Evolutionary conservation across 1,284 basidiomycete species (phyloP).

Genomic region (Cryptococcus maquisensis): DNA sequence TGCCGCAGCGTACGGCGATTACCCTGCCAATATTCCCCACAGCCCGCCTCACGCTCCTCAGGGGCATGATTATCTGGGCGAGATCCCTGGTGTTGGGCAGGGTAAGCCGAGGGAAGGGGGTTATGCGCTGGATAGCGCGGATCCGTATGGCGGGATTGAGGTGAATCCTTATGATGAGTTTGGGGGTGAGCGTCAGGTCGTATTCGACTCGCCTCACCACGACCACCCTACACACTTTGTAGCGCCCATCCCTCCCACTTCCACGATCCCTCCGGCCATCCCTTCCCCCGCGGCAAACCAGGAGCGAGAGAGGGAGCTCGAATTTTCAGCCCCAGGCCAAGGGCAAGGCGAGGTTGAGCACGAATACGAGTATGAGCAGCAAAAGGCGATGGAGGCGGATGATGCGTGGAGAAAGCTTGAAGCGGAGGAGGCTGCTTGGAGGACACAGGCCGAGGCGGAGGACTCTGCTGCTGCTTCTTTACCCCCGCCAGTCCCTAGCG

Average conservation of each 20-base stretch:
- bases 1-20: conserved; percentile 38
- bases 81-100: conserved; percentile 10
- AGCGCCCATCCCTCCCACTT: not conserved
- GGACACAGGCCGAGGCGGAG: conserved; percentile 9
- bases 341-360: not conserved
- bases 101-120: conserved; percentile 15
- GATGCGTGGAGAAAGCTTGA: conserved; percentile 19
- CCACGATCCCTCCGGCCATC: not conserved
- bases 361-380: conserved; percentile 45
- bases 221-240: conserved; percentile 10
- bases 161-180: conserved; percentile 25
- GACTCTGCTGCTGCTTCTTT: not conserved
- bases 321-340: not conserved
- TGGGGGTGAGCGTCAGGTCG: conserved; percentile 25
- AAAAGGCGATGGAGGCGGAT: conserved; percentile 30
- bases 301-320: not conserved
- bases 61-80: no score
- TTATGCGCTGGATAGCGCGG: conserved; percentile 17
- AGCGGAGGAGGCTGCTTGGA: conserved; percentile 21
- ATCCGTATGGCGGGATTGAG: conserved; percentile 31
- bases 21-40: conserved; percentile 24
- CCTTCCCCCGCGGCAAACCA: not conserved
- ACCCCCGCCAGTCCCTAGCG: not conserved
- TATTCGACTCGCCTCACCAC: conserved; percentile 31
- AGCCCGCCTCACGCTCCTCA: not conserved